Evolutionary conservation across 1,284 basidiomycete species (phyloP), one percentile per base, ranked within the genome.

Genomic region (Malassezia brasiliensis): DNA sequence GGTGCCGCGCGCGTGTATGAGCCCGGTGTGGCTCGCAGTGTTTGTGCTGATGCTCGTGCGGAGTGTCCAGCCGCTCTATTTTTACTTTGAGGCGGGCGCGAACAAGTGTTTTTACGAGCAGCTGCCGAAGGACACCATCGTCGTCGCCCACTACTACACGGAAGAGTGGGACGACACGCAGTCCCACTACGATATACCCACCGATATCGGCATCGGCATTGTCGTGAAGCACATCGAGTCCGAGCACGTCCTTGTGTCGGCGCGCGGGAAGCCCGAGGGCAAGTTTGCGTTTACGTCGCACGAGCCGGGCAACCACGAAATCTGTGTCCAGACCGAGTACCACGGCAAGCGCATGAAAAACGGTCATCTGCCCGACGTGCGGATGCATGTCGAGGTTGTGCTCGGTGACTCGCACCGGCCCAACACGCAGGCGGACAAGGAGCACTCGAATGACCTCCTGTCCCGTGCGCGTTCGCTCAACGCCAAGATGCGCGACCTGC

Each of bases 251-350:
- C 63, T 74, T 30, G 89, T 90, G 38, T 86, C 86, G 67, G 90
- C 90, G 2, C 84, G 84, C 15, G 94, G 93, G 0, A 86, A 90
- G 6, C 79, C 84, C 7, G 87, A 94, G 53, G 87, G 93, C 46
- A 84, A 84, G 61, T 98, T 98, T 77, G 96, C 93, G 0, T 98
- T 98, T 74, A 94, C 93, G 17, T 91, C 90, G 2, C 89, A 96
- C 77, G 89, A 93, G 62, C 82, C 90, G 53, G 93, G 91, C 51
- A 91, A 96, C 79, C 94, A 99, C 77, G 84, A 87, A 53, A 94
- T 99, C 74, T 99, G 94, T 75, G 81, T 98, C 50, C 85, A 85
- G 12, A 87, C 88, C 30, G 90, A 91, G 38, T 64, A 64, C 51
- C 57, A 66, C 32, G 54, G 61, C 28, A 12, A 28, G 10, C 50